These are phyloP conservation scores for Ogataea parapolymorpha DNA, from an alignment of 805 yeast genomes.

Conservation along the genomic window DNA sequence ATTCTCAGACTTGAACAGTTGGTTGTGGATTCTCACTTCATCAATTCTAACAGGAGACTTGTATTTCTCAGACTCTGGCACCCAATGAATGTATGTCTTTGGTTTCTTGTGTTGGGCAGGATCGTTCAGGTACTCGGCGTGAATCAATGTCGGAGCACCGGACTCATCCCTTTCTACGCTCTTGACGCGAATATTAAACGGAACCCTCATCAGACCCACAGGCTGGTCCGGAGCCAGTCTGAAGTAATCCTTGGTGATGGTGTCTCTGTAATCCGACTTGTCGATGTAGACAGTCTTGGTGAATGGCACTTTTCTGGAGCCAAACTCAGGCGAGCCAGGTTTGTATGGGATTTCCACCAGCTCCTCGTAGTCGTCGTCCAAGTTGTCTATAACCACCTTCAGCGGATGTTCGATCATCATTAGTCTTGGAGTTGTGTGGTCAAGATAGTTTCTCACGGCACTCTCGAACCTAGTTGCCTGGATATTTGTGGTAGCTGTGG, in stretches of 20 bases:
- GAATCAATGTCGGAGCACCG: conserved; percentile 67
- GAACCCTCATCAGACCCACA: conserved; percentile 92
- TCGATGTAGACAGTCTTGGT: conserved; percentile 81
- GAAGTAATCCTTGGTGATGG: conserved; percentile 69
- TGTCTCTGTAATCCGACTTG: conserved; percentile 78
- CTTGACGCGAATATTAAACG: conserved; percentile 71
- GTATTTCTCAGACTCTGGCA: conserved; percentile 63
- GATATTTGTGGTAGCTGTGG: conserved; percentile 88
- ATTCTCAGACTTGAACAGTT: conserved; percentile 84
- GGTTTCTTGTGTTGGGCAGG: conserved; percentile 63
- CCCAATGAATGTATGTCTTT: conserved; percentile 97
- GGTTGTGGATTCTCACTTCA: conserved; percentile 86
- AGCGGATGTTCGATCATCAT: conserved; percentile 92
- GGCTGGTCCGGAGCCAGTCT: conserved; percentile 92
- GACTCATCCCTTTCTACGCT: conserved; percentile 56
- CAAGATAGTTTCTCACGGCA: conserved; percentile 83
- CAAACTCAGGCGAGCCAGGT: conserved; percentile 77
- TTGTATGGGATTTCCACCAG: conserved; percentile 78
- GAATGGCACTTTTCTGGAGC: conserved; percentile 72
- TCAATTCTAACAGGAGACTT: conserved; percentile 60
- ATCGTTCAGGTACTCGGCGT: conserved; percentile 76
- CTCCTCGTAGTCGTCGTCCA: conserved; percentile 71
- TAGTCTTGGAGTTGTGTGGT: conserved; percentile 87
- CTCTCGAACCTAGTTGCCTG: conserved; percentile 88
- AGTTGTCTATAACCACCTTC: conserved; percentile 76